These are phyloP conservation scores for Elaphomyces granulatus DNA, from an alignment of 495 filamentous ascomycete species.

Conservation along the genomic window DNA sequence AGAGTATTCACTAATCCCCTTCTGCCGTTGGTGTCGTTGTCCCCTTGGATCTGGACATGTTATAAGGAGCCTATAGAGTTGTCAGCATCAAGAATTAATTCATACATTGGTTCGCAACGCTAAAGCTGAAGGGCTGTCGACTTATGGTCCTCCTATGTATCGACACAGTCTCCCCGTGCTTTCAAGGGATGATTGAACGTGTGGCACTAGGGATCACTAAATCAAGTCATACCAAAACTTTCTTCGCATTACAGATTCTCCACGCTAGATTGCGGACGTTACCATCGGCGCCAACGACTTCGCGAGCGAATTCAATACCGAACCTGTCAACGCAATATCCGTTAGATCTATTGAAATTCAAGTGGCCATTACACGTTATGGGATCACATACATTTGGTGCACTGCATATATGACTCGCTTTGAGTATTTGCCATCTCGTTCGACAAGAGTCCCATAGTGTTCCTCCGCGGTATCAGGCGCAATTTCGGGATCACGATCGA, in stretches of 20 bases:
- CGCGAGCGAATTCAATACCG: slow-evolving; percentile 85
- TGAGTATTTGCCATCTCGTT: slow-evolving; percentile 77
- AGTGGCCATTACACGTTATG: too few relatives aligned
- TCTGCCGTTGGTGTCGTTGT: slow-evolving; percentile 26
- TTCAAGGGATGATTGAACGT: too few relatives aligned
- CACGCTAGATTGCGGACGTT: slow-evolving; percentile 83
- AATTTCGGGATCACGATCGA: slow-evolving; percentile 83
- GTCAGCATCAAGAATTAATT: too few relatives aligned
- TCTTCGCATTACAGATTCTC: slow-evolving; percentile 91
- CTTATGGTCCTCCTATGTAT: too few relatives aligned
- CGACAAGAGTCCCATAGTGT: slow-evolving; percentile 65
- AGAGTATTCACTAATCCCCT: slow-evolving; percentile 15
- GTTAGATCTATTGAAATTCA: slow-evolving; percentile 1
- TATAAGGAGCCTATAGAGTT: slow-evolving; percentile 30
- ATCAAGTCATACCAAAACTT: slow-evolving; percentile 82
- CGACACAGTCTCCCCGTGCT: too few relatives aligned
- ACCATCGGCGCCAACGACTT: slow-evolving; percentile 86
- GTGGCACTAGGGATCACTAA: too few relatives aligned
- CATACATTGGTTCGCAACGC: too few relatives aligned
- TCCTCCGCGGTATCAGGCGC: slow-evolving; percentile 72
- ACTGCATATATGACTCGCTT: slow-evolving; percentile 85
- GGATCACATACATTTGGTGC: slow-evolving; percentile 72
- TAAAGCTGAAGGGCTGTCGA: too few relatives aligned
- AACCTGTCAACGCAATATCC: slow-evolving; percentile 38
- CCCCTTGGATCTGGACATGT: slow-evolving; percentile 31